Base-by-base conservation (phyloP, 2,329 filamentous ascomycete genomes). In the Alternaria longipes region DNA sequence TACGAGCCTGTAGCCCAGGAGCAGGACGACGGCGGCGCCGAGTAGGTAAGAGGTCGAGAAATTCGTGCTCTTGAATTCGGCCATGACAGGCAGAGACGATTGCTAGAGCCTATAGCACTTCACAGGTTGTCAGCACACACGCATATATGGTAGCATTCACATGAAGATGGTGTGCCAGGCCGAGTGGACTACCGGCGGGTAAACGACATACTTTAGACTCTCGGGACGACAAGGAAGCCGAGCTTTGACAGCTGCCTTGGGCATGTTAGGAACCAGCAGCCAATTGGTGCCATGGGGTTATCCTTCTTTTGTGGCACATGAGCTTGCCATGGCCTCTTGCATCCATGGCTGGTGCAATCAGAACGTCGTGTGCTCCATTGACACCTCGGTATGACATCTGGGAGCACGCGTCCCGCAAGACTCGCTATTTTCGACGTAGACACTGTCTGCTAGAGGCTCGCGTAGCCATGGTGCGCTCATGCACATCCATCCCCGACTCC, bases 21-120 rank as follows among this genome's bases (percentile, higher is more conserved):
- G 71, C 18, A 75, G 36, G 26, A 68, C 42, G 36, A 63, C 28
- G 8, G 71, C 57, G 44, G 63, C 68, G 38, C 68, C 64, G 41
- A 78, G 42, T 16, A 76, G 52, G 38, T 73, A 63, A 1, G 66
- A 64, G 2, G 66, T 64, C 5, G 74, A 63, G 16, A 76, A 26
- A 30, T 69, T 60, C 24, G 59, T 46, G 41, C 63, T 60, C 14
- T 68, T 41, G 18, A 65, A 36, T 20, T 70, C 54, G 44, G 72
- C 56, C 74, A 77, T 77, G 59, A 54, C 62, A 57, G 59, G 45
- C 54, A 32, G 50, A 26, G 12, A 49, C n/a, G 20, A 24, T 32
- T 24, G 9, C 32, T 16, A 42, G 54, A 20, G 36, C 16, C 12
- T 50, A 26, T 49, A 12, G 28, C 18, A 22, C 49, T 52, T 46